A percentile compares a stretch with the other conserved stretches of the same genome.
Conservation (phyloP, 73 alveolate species). For the Tetrahymena borealis region DNA sequence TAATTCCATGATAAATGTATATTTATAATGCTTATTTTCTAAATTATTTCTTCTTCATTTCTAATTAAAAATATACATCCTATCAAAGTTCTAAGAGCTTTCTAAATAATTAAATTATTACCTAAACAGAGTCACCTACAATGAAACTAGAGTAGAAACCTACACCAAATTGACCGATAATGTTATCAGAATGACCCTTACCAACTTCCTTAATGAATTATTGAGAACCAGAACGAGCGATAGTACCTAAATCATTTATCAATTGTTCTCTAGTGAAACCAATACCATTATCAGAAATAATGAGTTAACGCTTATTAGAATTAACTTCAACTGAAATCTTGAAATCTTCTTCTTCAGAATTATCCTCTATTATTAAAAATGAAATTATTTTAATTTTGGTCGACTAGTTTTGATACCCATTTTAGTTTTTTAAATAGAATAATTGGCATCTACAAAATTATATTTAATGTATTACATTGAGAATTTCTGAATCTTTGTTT, state of each 20-base stretch:
- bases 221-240: slow-evolving; percentile 67
- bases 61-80: no score
- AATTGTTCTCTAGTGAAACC: slow-evolving; percentile 70
- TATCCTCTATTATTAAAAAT: slow-evolving; percentile 4
- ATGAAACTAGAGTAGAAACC: slow-evolving; percentile 70
- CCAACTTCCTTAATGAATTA: slow-evolving; percentile 54
- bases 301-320: slow-evolving; percentile 48
- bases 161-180: slow-evolving; percentile 78
- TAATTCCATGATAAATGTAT: no score
- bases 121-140: slow-evolving; percentile 65
- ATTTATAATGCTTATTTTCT: no score
- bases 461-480: neutral
- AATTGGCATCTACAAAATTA: neutral
- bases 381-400: neutral
- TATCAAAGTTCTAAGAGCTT: no score
- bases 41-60: no score
- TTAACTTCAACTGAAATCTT: slow-evolving; percentile 49
- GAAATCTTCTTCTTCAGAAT: slow-evolving; percentile 36
- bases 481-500: slow-evolving; percentile 57
- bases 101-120: neutral
- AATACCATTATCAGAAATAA: slow-evolving; percentile 62
- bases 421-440: no score
- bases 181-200: slow-evolving; percentile 40
- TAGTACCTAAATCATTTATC: slow-evolving; percentile 67
- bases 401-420: no score